Evolutionary conservation across 2,329 filamentous ascomycete species (phyloP), one percentile per base, ranked within the genome.

Genomic region (Plectosphaerella sp.): DNA sequence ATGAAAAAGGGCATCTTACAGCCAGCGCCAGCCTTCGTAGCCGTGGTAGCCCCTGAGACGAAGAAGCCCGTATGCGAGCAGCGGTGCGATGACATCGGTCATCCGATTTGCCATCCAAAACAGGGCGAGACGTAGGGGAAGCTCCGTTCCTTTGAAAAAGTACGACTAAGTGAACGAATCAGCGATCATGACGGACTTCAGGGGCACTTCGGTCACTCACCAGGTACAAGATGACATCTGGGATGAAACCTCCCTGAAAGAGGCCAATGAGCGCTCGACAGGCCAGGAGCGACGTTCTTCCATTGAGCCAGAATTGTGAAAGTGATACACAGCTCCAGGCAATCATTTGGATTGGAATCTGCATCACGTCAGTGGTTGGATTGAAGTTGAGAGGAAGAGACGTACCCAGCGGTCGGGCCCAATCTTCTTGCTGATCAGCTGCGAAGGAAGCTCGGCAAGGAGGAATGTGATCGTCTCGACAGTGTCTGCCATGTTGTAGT

Each of bases 401-500:
- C 45, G 18, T 47, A 47, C 45, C 67, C 80, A 77, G 18, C 68
- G 69, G 43, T 74, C 69, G 1, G 56, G 57, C 9, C 55, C 67
- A 3, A 71, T 56, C 59, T 75, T 76, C 63, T 86, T 86, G 43
- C 73, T 77, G 12, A 86, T 60, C 6, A 86, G 70, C 59, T 86
- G 82, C 0, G 81, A 85, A 0, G 83, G 83, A 1, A 86, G 65
- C 58, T 86, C 83, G 0, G 82, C 80, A 5, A 73, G 64, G 2
- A 84, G 64, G 56, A 84, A 84, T 0, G 73, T 72, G 3, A 76
- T 62, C 45, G 69, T 69, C 58, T 75, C 76, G 20, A 78, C 69
- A 1, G 71, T 74, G 54, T 72, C 73, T n/a, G 75, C 74, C 2
- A 73, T 62, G 51, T 83, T 83, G 60, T 76, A 79, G 51, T 76